Evolutionary conservation across 108 stramenopile species (phyloP), one percentile per base, ranked within the genome.

Genomic region (Mediolabrus comicus): DNA sequence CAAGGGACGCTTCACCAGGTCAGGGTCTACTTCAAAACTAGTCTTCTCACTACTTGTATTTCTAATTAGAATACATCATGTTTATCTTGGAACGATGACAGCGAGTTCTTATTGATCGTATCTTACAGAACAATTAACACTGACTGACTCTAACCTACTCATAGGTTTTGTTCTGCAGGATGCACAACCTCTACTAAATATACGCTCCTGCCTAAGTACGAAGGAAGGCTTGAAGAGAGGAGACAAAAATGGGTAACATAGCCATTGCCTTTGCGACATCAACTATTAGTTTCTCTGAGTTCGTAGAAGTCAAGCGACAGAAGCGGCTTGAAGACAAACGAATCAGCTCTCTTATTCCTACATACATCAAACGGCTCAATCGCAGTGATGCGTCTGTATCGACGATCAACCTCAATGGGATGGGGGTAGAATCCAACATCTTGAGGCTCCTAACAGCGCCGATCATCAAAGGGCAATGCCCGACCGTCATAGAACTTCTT

Each of bases 191-290:
- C n/a, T n/a, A n/a, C n/a, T n/a, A n/a, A n/a, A n/a, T n/a, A n/a
- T n/a, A n/a, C n/a, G n/a, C n/a, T n/a, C n/a, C n/a, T n/a, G n/a
- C n/a, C n/a, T n/a, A n/a, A n/a, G n/a, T n/a, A n/a, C n/a, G n/a
- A n/a, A n/a, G n/a, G n/a, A n/a, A n/a, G n/a, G n/a, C n/a, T n/a
- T n/a, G n/a, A n/a, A n/a, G n/a, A n/a, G n/a, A n/a, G n/a, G n/a
- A 43, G 5, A 43, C 41, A 1, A 19, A 17, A 29, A 75, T 75
- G 74, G 74, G 74, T 0, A 75, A 75, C 39, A 62, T 75, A 0
- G 74, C 74, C 26, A 66, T 74, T 0, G 58, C 73, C 35, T 67
- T 67, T 28, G 60, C 67, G 36, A 62, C 62, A 5, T 35, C 30
- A 46, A 25, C 61, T 9, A 36, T 75, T 2, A 24, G 28, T 4